Conservation (phyloP, 345 rosid genomes). For the Corchorus capsularis region DNA sequence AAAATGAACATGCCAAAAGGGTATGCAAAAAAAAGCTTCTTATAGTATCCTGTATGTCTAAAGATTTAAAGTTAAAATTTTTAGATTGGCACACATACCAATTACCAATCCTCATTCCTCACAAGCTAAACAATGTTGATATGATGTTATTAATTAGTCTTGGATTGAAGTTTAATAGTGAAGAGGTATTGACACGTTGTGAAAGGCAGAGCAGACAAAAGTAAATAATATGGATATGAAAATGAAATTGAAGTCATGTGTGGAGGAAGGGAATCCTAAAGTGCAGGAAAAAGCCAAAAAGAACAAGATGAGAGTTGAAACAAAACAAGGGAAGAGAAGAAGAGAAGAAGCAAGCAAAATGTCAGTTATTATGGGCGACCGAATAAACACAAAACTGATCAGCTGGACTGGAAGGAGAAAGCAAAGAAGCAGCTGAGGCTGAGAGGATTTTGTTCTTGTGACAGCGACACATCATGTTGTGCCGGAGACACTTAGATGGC, state of each 20-base stretch:
- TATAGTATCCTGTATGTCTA: too few species aligned
- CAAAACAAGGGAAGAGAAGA: not conserved
- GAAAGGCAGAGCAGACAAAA: not conserved
- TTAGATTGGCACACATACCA: too few species aligned
- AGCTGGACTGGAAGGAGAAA: not conserved
- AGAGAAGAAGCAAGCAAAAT: conserved; percentile 14
- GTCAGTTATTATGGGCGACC: conserved; percentile 38
- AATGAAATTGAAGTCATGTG: not conserved
- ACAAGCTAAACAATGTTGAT: too few species aligned
- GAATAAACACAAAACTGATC: conserved; percentile 18
- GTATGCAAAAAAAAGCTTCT: too few species aligned
- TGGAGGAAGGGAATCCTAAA: conserved; percentile 19
- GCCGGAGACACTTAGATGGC: conserved; percentile 32
- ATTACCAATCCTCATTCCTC: too few species aligned
- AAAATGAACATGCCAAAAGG: too few species aligned
- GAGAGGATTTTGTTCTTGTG: conserved; percentile 1
- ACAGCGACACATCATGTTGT: conserved; percentile 27
- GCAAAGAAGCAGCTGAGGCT: not conserved
- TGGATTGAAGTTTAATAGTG: not conserved
- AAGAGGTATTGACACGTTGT: not conserved
- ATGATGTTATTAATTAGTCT: too few species aligned
- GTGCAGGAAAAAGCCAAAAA: conserved; percentile 18
- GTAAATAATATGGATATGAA: not conserved
- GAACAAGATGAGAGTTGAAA: not conserved
- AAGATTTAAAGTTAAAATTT: too few species aligned